A percentile compares a stretch with the other conserved stretches of the same genome.
Evolutionary conservation across 441 rosid genomes (phyloP).

Genomic region (Jatropha podagrica): DNA sequence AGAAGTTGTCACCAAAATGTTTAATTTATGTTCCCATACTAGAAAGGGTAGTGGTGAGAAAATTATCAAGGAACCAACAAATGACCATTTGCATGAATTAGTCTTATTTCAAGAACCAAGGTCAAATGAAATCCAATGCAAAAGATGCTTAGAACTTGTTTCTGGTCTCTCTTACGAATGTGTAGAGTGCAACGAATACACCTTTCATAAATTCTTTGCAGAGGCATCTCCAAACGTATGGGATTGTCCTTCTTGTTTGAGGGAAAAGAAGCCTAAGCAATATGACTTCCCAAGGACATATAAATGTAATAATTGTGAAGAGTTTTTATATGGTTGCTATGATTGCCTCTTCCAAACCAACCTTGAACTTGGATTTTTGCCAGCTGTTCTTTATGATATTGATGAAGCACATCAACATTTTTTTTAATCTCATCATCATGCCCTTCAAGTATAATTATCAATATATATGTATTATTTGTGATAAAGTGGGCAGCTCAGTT

Average conservation of each 20-base stretch:
- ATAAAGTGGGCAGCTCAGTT: neutral
- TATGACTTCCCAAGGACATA: neutral
- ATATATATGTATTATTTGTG: neutral
- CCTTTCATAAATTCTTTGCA: neutral
- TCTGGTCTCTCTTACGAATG: neutral
- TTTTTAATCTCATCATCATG: neutral
- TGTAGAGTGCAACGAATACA: neutral
- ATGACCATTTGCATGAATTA: constrained; percentile 9
- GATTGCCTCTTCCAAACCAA: constrained; percentile 10
- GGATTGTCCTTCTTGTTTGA: neutral
- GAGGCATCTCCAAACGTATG: neutral
- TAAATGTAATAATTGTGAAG: neutral
- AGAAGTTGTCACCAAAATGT: neutral
- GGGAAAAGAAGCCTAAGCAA: neutral
- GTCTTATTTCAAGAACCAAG: neutral
- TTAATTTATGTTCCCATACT: too few species aligned
- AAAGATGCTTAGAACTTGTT: neutral
- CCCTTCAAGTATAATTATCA: neutral
- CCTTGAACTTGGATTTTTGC: neutral
- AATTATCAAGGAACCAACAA: neutral
- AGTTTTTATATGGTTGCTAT: neutral
- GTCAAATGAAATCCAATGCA: neutral
- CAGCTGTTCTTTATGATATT: neutral
- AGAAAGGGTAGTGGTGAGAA: neutral
- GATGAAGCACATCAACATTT: neutral